These are phyloP conservation scores for Neospermospora avenae DNA, from an alignment of 2,329 filamentous ascomycete genomes.

Conservation along the genomic window DNA sequence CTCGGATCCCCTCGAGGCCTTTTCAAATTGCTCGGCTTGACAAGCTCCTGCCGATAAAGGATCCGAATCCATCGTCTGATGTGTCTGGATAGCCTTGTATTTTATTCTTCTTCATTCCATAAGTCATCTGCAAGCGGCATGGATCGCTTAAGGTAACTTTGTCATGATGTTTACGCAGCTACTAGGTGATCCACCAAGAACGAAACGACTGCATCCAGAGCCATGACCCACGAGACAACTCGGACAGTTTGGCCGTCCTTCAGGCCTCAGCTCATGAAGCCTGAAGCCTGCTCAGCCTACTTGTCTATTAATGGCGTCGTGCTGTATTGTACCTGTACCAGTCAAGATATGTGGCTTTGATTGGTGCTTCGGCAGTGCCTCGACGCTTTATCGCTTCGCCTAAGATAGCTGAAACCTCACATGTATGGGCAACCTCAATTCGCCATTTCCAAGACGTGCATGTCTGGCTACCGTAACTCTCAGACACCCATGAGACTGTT, in stretches of 20 bases:
- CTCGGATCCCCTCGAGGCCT: too few species aligned
- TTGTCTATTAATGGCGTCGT: too few species aligned
- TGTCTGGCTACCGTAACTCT: conserved; percentile 24
- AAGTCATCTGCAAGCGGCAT: background rate
- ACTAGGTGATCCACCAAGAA: too few species aligned
- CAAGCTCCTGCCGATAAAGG: background rate
- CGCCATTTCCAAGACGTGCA: conserved; percentile 11
- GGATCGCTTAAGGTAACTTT: background rate
- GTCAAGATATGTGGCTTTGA: background rate
- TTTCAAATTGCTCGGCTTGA: too few species aligned
- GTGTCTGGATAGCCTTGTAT: background rate
- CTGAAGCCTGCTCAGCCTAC: too few species aligned
- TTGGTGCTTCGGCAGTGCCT: conserved; percentile 1
- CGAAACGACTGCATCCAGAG: conserved; percentile 11
- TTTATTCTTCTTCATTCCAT: background rate
- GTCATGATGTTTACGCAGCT: conserved; percentile 4
- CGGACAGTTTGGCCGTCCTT: conserved; percentile 15
- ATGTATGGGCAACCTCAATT: conserved; percentile 18
- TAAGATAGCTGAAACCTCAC: conserved; percentile 21
- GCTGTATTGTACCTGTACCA: background rate
- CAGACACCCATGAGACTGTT: conserved; percentile 31
- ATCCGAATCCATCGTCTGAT: background rate
- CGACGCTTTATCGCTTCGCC: conserved; percentile 16
- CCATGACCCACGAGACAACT: background rate
- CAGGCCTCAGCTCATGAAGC: background rate